These are phyloP conservation scores for Ustilago vetiveriae DNA, from an alignment of 1,284 basidiomycete genomes.

Conservation along the genomic window DNA sequence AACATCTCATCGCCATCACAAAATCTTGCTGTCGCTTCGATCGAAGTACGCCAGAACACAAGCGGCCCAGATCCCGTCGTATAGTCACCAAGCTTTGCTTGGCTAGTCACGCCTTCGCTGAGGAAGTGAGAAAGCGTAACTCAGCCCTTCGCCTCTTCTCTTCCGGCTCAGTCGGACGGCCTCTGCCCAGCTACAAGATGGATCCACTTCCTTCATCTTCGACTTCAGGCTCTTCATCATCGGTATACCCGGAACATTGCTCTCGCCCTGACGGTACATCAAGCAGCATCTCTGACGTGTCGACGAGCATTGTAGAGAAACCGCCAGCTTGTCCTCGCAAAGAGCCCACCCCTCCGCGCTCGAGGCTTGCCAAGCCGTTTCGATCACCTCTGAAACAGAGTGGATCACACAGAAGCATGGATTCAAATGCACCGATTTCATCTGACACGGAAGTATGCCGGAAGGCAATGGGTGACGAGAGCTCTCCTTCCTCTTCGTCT, in stretches of 20 bases:
- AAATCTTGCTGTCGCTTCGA: no score
- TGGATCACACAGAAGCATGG: slow-evolving; percentile 4
- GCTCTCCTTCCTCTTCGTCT: background rate
- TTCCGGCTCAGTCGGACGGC: background rate
- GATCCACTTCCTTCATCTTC: slow-evolving; percentile 10
- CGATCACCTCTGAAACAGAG: slow-evolving; percentile 27
- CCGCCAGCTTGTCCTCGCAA: background rate
- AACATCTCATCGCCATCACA: no score
- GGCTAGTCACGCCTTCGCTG: no score
- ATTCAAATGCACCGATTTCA: background rate
- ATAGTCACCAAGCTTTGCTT: no score
- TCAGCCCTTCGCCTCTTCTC: no score
- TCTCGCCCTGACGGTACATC: slow-evolving; percentile 1
- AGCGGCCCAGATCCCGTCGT: no score
- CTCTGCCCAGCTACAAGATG: slow-evolving; percentile 1
- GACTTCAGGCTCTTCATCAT: slow-evolving; percentile 10
- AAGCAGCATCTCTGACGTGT: slow-evolving; percentile 11
- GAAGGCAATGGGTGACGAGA: background rate
- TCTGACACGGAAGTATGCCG: no score
- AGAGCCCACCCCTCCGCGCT: background rate
- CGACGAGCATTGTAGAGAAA: slow-evolving; percentile 3
- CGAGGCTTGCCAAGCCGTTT: slow-evolving; percentile 12
- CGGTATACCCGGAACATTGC: background rate
- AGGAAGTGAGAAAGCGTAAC: no score
- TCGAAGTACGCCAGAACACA: no score